phyloP scores from a whole-genome alignment of 1,284 basidiomycete species.

The Laetiporus sulphureus region DNA sequence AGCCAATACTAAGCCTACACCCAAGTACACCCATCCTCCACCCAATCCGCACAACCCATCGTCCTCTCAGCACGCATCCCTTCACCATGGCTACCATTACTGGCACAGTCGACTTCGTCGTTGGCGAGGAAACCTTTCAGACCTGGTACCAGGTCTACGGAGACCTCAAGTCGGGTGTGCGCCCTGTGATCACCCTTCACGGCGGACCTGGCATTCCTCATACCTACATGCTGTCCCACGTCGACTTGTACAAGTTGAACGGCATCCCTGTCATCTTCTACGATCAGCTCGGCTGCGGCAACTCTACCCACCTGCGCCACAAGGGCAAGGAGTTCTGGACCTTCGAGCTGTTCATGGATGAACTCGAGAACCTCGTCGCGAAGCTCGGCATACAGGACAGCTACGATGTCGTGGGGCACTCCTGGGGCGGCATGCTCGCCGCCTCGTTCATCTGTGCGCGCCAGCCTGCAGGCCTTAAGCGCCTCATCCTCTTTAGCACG shows the following conservation, averaged over 20 bases:
- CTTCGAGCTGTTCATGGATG: too few species aligned
- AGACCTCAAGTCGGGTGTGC: conserved; percentile 11
- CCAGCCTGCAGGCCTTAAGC: conserved; percentile 22
- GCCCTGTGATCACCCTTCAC: conserved; percentile 30
- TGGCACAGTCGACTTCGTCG: conserved; percentile 6
- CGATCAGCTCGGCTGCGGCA: conserved; percentile 30
- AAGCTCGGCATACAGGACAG: conserved; percentile 20
- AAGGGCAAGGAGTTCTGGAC: conserved; percentile 28
- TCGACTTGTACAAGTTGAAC: conserved; percentile 15
- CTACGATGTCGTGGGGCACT: conserved; percentile 29
- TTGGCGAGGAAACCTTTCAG: conserved; percentile 15
- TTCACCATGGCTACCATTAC: background rate
- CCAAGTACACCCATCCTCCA: too few species aligned
- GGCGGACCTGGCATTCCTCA: conserved; percentile 28
- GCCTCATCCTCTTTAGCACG: conserved; percentile 23
- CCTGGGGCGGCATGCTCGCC: conserved; percentile 30
- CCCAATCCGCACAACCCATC: too few species aligned
- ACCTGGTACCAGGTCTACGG: conserved; percentile 15
- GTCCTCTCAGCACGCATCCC: too few species aligned
- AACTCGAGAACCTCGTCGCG: conserved; percentile 23
- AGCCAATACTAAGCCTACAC: too few species aligned
- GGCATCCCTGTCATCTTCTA: conserved; percentile 27
- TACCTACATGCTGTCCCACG: conserved; percentile 22
- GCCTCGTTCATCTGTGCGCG: conserved; percentile 17
- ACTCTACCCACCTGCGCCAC: conserved; percentile 25